Evolutionary conservation across 257 asterid genomes (phyloP), one percentile per base, ranked within the genome.

Genomic region (Ilex asprella): DNA sequence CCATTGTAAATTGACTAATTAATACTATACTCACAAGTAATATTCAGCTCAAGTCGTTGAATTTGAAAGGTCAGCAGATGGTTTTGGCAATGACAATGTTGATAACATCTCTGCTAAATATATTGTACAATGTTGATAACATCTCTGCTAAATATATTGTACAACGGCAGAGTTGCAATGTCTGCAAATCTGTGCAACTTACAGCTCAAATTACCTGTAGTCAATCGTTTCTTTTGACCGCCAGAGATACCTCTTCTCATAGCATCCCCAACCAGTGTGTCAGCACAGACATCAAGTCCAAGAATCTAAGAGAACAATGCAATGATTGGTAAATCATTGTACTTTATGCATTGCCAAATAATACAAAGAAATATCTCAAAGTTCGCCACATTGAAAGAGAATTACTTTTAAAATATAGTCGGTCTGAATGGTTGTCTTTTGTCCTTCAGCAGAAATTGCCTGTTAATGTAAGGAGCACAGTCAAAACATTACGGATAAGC

Each of bases 171-270:
- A 46, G n/a, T 10, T 21, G 27, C 27, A 14, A 5, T 10, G 4
- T 46, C 10, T 46, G 52, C 14, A 46, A 10, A 46, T 46, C 52
- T 14, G 41, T 39, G 35, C 31, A 64, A 31, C 29, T 57, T 9
- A 10, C 30, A 10, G 54, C 31, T 10, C 63, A 53, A 60, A 6
- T 7, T 70, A 79, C 89, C 82, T 46, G 84, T 79, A 46, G 89
- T 79, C 61, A 82, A 60, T 70, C 89, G 70, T 70, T 82, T 82
- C 75, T 82, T 82, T 71, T 83, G 85, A 32, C 90, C 87, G 55
- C 87, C 87, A 2, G 87, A 83, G 29, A 83, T 76, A 21, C 87
- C 86, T 73, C 80, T 65, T 47, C 82, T 76, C 84, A 81, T 78
- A 55, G 73, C 69, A 74, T 83, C 84, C 54, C 86, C 90, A 59